Percentiles rank a stretch among this genome's conserved stretches.
Conservation (phyloP, 2,329 filamentous ascomycete species). For the Aspergillus eucalypticola region DNA sequence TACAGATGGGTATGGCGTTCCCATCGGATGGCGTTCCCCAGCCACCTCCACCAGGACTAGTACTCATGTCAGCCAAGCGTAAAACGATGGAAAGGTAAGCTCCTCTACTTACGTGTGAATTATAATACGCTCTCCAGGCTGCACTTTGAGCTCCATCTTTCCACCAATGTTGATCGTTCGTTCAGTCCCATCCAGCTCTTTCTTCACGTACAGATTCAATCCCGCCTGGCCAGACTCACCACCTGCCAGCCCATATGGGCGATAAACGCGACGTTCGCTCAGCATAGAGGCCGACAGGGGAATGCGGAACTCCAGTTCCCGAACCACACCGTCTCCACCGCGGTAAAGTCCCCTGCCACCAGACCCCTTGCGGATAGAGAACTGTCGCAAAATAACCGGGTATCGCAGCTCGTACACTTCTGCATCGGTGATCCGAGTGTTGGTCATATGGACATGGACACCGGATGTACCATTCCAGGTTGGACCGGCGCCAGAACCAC, state of each 20-base stretch:
- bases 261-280: slow-evolving; percentile 72
- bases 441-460: slow-evolving; percentile 85
- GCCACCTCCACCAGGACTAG: slow-evolving; percentile 50
- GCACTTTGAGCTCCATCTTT: slow-evolving; percentile 63
- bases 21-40: slow-evolving; percentile 24
- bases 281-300: slow-evolving; percentile 79
- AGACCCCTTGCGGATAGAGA: slow-evolving; percentile 65
- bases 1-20: neutral
- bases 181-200: slow-evolving; percentile 60
- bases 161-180: slow-evolving; percentile 61
- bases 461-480: slow-evolving; percentile 75
- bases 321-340: slow-evolving; percentile 74
- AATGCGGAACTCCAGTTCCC: slow-evolving; percentile 82
- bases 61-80: neutral
- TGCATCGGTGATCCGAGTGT: slow-evolving; percentile 80
- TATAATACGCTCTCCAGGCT: slow-evolving; percentile 62
- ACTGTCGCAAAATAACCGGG: slow-evolving; percentile 72
- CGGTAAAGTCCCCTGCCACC: slow-evolving; percentile 67
- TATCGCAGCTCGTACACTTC: slow-evolving; percentile 82
- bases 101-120: slow-evolving; percentile 51
- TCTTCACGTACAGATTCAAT: slow-evolving; percentile 82
- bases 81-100: neutral
- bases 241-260: slow-evolving; percentile 80
- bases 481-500: slow-evolving; percentile 73
- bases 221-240: slow-evolving; percentile 78